Base-by-base conservation (phyloP, 225 moss, liverwort and hornwort genomes). In the Marchantia paleacea region DNA sequence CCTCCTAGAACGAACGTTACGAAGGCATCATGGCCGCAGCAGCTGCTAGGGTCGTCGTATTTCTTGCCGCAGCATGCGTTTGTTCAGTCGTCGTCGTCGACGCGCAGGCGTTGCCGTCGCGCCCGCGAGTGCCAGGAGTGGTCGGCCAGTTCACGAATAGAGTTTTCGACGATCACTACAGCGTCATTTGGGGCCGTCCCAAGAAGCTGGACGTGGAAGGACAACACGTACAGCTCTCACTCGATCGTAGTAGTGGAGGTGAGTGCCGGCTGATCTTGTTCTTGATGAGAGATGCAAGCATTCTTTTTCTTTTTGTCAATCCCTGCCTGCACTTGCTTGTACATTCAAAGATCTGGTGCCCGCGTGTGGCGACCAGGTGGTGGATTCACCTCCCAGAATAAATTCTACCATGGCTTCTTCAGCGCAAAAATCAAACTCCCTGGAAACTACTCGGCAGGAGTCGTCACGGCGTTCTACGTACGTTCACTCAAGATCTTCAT, bases 381-480 rank as follows among this genome's bases (percentile, higher is more conserved):
- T 25, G 96, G 96, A 55, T 88, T 97, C 50, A 87, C 84, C 61
- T 94, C 96, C 16, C 91, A 91, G 80, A 86, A 94, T 39, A 89
- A 86, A n/a, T 85, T 88, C 13, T 89, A 86, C 26, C 94, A 90
- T 69, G 97, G 94, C 30, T 90, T 92, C 84, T 97, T 97, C 79
- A 93, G 91, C 82, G 94, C 93, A 52, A 86, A 90, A 16, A 91
- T 97, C 69, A 97, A 94, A 81, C 89, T 97, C 60, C 97, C 97
- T 0, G 91, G 85, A 71, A 94, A 92, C 80, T 90, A 93, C 64
- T 92, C 97, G 66, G 93, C 97, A 66, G 97, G 97, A 73, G 92
- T 94, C 25, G 94, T 94, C 77, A 92, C 97, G 52, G 89, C 97
- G 11, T 94, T 97, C 73, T 97, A 97, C 80, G 97, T 97, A 89